phyloP scores from a whole-genome alignment of 345 rosid species.

The Mallotus nudiflorus region DNA sequence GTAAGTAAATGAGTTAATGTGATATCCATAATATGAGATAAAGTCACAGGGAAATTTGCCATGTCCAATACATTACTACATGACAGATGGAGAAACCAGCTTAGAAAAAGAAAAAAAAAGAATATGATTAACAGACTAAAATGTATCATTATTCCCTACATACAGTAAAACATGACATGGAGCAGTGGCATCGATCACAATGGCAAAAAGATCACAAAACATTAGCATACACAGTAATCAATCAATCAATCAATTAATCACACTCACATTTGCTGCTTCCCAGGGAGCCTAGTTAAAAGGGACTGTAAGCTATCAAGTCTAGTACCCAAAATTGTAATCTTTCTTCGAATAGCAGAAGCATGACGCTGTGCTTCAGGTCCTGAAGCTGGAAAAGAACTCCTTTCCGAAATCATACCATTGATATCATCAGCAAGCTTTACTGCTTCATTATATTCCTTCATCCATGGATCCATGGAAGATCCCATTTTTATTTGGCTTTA shows the following conservation, averaged over 20 bases:
- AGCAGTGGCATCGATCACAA: not conserved
- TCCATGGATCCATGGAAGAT: slow-evolving; percentile 7
- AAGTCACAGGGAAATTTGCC: too few species aligned
- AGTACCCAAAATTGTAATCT: slow-evolving; percentile 85
- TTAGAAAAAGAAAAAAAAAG: too few species aligned
- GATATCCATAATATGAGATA: too few species aligned
- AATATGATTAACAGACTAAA: not conserved
- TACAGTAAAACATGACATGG: not conserved
- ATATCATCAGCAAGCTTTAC: slow-evolving; percentile 28
- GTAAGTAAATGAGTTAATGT: too few species aligned
- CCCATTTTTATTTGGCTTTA: not conserved
- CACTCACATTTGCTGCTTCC: slow-evolving; percentile 68
- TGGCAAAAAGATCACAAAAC: not conserved
- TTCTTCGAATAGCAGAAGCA: slow-evolving; percentile 79
- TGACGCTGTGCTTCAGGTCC: slow-evolving; percentile 92
- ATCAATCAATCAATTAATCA: too few species aligned
- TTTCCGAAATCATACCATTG: slow-evolving; percentile 76
- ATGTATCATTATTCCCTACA: not conserved
- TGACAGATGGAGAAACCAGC: too few species aligned
- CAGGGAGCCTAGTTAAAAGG: slow-evolving; percentile 62
- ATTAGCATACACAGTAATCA: not conserved
- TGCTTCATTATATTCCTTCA: slow-evolving; percentile 14
- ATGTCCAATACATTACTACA: too few species aligned
- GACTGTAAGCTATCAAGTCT: slow-evolving; percentile 77
- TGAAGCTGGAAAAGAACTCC: slow-evolving; percentile 47